Evolutionary conservation across 257 asterid genomes (phyloP).

Genomic region (Henckelia pumila): DNA sequence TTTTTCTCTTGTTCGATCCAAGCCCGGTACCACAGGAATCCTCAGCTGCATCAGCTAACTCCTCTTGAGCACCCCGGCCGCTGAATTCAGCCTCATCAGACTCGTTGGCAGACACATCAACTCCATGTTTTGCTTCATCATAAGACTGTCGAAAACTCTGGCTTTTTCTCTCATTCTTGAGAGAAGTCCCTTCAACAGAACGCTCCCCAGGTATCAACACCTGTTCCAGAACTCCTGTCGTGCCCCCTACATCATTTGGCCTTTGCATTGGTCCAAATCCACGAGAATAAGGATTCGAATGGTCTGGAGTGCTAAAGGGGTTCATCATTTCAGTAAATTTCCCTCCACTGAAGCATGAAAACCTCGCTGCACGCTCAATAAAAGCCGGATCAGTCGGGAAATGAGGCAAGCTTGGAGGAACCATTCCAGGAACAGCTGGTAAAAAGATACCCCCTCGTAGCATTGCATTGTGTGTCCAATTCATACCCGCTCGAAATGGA

Average conservation of each 20-base stretch:
- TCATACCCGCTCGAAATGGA: slow-evolving; percentile 37
- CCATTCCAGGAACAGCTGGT: slow-evolving; percentile 49
- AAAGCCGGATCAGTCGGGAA: slow-evolving; percentile 83
- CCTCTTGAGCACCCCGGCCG: slow-evolving; percentile 59
- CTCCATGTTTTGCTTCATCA: slow-evolving; percentile 49
- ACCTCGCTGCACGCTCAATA: slow-evolving; percentile 86
- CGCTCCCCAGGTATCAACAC: slow-evolving; percentile 27
- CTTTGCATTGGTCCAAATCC: slow-evolving; percentile 43
- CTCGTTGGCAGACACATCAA: slow-evolving; percentile 43
- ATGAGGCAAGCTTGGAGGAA: slow-evolving; percentile 59
- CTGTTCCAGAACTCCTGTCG: slow-evolving; percentile 38
- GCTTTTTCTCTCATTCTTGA: slow-evolving; percentile 44
- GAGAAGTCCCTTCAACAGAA: slow-evolving; percentile 43
- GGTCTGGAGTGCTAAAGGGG: slow-evolving; percentile 39
- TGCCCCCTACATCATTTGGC: slow-evolving; percentile 43
- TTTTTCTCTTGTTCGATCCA: slow-evolving; percentile 72
- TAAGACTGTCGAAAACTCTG: slow-evolving; percentile 34
- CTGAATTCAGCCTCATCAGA: slow-evolving; percentile 75
- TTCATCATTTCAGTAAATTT: slow-evolving; percentile 54
- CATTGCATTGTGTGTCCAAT: slow-evolving; percentile 48
- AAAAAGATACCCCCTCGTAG: slow-evolving; percentile 57
- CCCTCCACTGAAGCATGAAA: slow-evolving; percentile 85
- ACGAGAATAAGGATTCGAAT: slow-evolving; percentile 38
- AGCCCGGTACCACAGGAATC: slow-evolving; percentile 49
- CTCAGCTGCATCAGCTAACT: slow-evolving; percentile 36